Evolutionary conservation across 345 rosid genomes (phyloP), one percentile per base, ranked within the genome.

Genomic region (Lepidium aucheri): DNA sequence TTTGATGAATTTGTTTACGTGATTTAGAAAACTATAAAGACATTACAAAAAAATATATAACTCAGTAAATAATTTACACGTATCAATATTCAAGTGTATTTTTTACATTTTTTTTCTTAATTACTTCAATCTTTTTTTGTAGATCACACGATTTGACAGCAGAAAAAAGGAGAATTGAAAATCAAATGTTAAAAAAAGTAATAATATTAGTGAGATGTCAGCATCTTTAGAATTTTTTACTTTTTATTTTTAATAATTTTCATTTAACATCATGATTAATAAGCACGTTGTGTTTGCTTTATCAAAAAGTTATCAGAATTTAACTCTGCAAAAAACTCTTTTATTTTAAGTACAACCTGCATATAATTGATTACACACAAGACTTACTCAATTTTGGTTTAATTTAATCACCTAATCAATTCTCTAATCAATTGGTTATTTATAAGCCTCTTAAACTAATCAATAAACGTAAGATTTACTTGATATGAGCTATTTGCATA

Each of bases 261-360:
- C 53, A 14, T 38, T 49, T 72, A 56, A 20, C 51, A 64, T 61
- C 70, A 43, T 81, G 70, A 84, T 77, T 82, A 59, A 77, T 76
- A 46, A 67, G 55, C 89, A 81, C 76, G 82, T 83, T 78, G 42
- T 15, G 50, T 75, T 80, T 81, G 81, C 88, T 83, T 80, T 65
- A 32, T 65, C 52, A 35, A 18, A 71, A 85, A 75, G 84, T 35
- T 61, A 65, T 59, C 65, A 53, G 30, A 50, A n/a, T 56, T 74
- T 51, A 74, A 42, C 68, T 39, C 58, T 46, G 68, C 60, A 68
- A 49, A 15, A 50, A 70, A 15, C 15, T 38, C 9, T 33, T 57
- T n/a, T n/a, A n/a, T 51, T 41, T 57, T 65, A 72, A 47, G 46
- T 64, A 72, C 60, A 56, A 17, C 62, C 76, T 65, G 61, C 76